Conservation (phyloP, 2,329 filamentous ascomycete genomes). For the Ceratocystis colombiana region DNA sequence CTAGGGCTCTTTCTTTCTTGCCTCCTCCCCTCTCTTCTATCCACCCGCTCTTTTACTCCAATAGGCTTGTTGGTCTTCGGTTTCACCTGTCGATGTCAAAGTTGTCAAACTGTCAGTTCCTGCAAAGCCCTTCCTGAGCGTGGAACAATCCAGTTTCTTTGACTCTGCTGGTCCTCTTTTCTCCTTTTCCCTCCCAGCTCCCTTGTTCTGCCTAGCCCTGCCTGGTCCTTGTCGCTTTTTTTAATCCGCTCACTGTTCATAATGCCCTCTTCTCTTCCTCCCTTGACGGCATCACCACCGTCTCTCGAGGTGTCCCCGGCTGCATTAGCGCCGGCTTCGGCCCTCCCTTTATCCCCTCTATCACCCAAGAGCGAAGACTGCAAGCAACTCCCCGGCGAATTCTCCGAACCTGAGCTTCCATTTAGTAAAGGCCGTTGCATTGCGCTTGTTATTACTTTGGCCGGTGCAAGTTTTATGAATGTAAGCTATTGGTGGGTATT, state of each 20-base stretch:
- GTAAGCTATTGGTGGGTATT: conserved; percentile 31
- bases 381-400: conserved; percentile 7
- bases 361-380: neutral
- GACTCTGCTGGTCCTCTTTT: conserved; percentile 9
- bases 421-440: conserved; percentile 45
- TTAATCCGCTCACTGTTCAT: neutral
- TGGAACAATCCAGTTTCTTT: neutral
- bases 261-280: neutral
- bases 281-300: neutral
- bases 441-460: conserved; percentile 45
- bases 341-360: neutral
- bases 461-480: conserved; percentile 48
- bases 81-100: too few relatives aligned
- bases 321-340: neutral
- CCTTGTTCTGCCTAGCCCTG: neutral
- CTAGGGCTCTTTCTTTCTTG: neutral
- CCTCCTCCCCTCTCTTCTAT: neutral
- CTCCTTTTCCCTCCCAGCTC: neutral
- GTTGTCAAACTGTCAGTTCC: conserved; percentile 8
- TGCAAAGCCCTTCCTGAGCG: neutral
- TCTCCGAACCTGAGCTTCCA: conserved; percentile 28
- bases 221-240: neutral
- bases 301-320: neutral
- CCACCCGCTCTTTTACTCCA: neutral
- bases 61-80: neutral